These are phyloP conservation scores for Rhododendron griersonianum DNA, from an alignment of 148 eudicot species.

Conservation along the genomic window DNA sequence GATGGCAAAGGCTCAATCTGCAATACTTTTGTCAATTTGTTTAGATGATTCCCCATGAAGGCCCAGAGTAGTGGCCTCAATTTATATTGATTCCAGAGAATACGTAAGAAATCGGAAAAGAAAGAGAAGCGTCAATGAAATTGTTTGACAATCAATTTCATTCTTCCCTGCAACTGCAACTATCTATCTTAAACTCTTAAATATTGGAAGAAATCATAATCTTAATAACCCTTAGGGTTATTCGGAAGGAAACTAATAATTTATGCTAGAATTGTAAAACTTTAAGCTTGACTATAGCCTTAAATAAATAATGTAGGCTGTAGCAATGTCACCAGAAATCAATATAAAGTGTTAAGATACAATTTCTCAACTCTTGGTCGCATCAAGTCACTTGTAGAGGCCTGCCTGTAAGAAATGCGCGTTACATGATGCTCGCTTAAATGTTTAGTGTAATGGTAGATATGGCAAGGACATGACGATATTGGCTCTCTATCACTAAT, in stretches of 20 bases:
- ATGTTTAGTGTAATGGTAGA: neutral
- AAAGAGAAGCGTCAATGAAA: neutral
- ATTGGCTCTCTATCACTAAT: neutral
- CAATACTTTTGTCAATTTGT: neutral
- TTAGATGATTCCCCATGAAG: neutral
- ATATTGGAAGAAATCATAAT: neutral
- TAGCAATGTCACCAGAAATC: neutral
- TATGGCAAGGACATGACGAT: neutral
- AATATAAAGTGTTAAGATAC: neutral
- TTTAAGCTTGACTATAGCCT: neutral
- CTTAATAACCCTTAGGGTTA: neutral
- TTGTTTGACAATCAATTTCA: neutral
- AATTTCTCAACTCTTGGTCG: neutral
- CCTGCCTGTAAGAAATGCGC: neutral
- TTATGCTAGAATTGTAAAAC: no score
- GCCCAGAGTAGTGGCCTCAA: neutral
- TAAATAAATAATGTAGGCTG: neutral
- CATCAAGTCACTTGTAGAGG: neutral
- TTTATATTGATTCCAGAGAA: neutral
- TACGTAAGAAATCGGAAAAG: neutral
- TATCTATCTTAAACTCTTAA: neutral
- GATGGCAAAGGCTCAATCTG: neutral
- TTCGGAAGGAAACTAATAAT: no score
- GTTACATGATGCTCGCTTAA: neutral
- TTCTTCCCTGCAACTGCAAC: no score